These are phyloP conservation scores for Phytophthora brassicae DNA, from an alignment of 352 stramenopile species.

Conservation along the genomic window DNA sequence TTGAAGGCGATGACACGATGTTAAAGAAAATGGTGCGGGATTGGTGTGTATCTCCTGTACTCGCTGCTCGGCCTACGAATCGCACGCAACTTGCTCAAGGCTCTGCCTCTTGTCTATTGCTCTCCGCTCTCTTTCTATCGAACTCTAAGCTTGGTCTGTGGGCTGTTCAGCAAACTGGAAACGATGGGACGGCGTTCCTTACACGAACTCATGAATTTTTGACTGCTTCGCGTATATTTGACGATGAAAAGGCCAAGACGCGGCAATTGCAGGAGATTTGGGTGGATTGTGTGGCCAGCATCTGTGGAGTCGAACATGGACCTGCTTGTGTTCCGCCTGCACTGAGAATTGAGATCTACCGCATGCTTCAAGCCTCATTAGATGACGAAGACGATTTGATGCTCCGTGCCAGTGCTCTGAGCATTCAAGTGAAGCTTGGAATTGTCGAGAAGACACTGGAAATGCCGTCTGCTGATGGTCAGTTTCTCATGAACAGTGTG, in stretches of 20 bases:
- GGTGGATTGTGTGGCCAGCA: conserved; percentile 79
- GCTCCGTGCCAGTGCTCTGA: conserved; percentile 70
- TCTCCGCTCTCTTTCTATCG: conserved; percentile 78
- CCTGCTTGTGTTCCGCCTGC: conserved; percentile 60
- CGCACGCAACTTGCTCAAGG: conserved; percentile 51
- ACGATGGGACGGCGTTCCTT: conserved; percentile 63
- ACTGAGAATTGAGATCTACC: conserved; percentile 76
- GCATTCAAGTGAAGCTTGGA: conserved; percentile 82
- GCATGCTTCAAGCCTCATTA: conserved; percentile 66
- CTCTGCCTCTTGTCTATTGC: conserved; percentile 63
- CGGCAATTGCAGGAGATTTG: conserved; percentile 75
- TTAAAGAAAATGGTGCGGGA: conserved; percentile 70
- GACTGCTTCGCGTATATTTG: conserved; percentile 48
- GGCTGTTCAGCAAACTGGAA: conserved; percentile 65
- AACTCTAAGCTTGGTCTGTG: conserved; percentile 83
- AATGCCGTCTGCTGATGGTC: conserved; percentile 51
- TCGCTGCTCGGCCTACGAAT: conserved; percentile 45
- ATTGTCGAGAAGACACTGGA: conserved; percentile 85
- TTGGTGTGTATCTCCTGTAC: conserved; percentile 69
- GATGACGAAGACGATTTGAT: conserved; percentile 77
- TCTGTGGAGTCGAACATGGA: conserved; percentile 77
- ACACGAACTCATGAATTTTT: conserved; percentile 60
- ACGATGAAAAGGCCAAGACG: conserved; percentile 44
- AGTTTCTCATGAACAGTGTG: conserved; percentile 71
- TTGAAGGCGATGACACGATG: conserved; percentile 63